Base-by-base conservation (phyloP, 73 alveolate species). In the Symbiodinium natans region DNA sequence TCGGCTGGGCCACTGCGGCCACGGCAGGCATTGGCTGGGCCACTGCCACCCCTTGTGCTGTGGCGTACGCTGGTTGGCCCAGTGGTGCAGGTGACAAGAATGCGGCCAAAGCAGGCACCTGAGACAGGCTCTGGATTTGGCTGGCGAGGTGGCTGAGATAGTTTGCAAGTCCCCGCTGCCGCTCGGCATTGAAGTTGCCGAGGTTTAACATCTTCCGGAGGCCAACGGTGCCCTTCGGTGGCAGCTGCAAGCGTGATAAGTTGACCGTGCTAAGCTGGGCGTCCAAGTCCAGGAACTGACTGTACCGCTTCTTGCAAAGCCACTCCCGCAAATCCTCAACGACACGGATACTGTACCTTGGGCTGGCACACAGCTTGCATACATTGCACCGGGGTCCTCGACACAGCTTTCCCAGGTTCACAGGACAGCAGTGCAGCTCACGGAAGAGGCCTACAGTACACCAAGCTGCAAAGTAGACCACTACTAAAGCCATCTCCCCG, bases 161-260 rank as follows among this genome's bases (percentile, higher is more conserved):
- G 39, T 31, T 34, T 7, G 54, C 94, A 46, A 86, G 43, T 17
- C 84, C 94, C 39, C 19, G 43, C 11, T 7, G 83, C 84, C 94
- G 10, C 11, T 17, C 41, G 31, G 52, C 84, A 46, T 54, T 86
- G 63, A 54, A 86, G 34, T 48, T 25, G 2, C 42, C 56, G 25
- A 43, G 93, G 33, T 80, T 34, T n/a, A 86, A 23, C 31, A 80
- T 80, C 63, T 86, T 56, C 7, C 94, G 94, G 59, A 86, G 59
- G 3, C 94, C 94, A 25, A 86, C 42, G n/a, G 59, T 33, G n/a
- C 94, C 94, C 94, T 86, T 86, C 83, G 59, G 38, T 54, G 94
- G 94, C 63, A 86, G 84, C 41, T 83, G 94, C 68, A 56, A 31
- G 29, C 94, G 75, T 33, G 48, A 41, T n/a, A 56, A 36, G 19